A percentile compares a stretch with the other conserved stretches of the same genome.
phyloP scores from a whole-genome alignment of 768 basidiomycete genomes.

The Boletus reticuloceps region DNA sequence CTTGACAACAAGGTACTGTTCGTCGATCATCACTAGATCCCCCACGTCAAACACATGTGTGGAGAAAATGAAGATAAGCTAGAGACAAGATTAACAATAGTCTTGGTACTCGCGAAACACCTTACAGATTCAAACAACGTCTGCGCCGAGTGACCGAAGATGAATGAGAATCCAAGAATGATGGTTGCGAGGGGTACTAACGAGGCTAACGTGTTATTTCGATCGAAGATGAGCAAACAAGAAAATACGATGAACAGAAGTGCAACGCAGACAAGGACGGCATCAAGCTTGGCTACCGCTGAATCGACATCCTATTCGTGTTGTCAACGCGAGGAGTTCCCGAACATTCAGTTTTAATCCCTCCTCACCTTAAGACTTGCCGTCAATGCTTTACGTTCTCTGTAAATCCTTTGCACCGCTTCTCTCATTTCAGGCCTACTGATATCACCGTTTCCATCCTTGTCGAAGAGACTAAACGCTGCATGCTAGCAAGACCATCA shows the following conservation, averaged over 20 bases:
- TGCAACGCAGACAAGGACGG: conserved; percentile 60
- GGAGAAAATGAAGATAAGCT: conserved; percentile 84
- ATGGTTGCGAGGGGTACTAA: conserved; percentile 79
- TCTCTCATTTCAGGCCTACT: conserved; percentile 78
- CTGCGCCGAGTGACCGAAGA: conserved; percentile 81
- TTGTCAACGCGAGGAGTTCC: conserved; percentile 1
- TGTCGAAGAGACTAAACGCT: conserved; percentile 72
- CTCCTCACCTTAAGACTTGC: conserved; percentile 62
- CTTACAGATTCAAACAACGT: conserved; percentile 74
- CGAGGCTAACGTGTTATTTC: conserved; percentile 60
- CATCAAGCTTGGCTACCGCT: conserved; percentile 75
- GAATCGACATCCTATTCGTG: conserved; percentile 61
- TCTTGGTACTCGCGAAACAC: conserved; percentile 1
- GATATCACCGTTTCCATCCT: conserved; percentile 82
- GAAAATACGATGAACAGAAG: conserved; percentile 62
- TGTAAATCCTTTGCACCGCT: conserved; percentile 76
- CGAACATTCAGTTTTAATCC: not conserved
- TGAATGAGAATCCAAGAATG: conserved; percentile 80
- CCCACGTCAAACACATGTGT: conserved; percentile 87
- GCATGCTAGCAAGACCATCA: conserved; percentile 45
- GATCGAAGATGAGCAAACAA: conserved; percentile 74
- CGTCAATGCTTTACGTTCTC: conserved; percentile 69
- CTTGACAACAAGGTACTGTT: conserved; percentile 44
- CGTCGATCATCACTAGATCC: conserved; percentile 80
- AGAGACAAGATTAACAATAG: not conserved